phyloP scores from a whole-genome alignment of 495 filamentous ascomycete species.

The Symbiotaphrina buchneri region DNA sequence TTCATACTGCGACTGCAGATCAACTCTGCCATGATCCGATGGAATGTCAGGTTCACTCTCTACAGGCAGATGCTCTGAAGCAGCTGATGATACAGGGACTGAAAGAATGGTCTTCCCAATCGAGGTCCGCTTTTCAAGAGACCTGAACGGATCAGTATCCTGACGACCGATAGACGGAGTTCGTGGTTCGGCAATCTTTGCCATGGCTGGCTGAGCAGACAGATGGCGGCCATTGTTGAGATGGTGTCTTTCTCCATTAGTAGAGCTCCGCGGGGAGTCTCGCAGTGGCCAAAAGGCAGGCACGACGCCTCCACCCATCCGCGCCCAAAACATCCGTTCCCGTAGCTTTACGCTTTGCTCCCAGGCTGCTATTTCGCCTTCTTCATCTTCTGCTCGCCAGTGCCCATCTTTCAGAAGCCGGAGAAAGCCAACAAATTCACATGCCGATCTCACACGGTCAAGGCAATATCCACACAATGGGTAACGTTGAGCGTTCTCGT shows the following conservation, averaged over 20 bases:
- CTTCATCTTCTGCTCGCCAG: slow-evolving; percentile 54
- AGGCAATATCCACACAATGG: slow-evolving; percentile 82
- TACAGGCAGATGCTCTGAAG: too few relatives aligned
- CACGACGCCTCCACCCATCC: slow-evolving; percentile 73
- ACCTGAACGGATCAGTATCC: slow-evolving; percentile 3
- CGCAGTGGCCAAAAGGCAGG: slow-evolving; percentile 25
- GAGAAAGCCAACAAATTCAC: slow-evolving; percentile 81
- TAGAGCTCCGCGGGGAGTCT: slow-evolving; percentile 11
- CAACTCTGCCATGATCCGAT: too few relatives aligned
- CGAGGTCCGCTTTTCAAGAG: slow-evolving; percentile 3
- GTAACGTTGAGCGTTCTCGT: slow-evolving; percentile 62
- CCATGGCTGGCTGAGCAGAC: not conserved
- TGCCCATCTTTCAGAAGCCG: slow-evolving; percentile 77
- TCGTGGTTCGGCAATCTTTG: slow-evolving; percentile 6
- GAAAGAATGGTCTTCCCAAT: slow-evolving; percentile 6
- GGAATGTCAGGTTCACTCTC: too few relatives aligned
- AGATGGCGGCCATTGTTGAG: not conserved
- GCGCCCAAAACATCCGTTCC: slow-evolving; percentile 90
- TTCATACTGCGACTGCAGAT: too few relatives aligned
- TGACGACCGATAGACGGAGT: not conserved
- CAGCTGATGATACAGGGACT: too few relatives aligned
- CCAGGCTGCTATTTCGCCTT: slow-evolving; percentile 70
- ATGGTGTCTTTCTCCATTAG: slow-evolving; percentile 5
- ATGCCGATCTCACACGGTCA: slow-evolving; percentile 59
- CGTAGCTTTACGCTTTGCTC: slow-evolving; percentile 74